Base-by-base conservation (phyloP, 129 eudicot genomes). In the Sambucus nigra region DNA sequence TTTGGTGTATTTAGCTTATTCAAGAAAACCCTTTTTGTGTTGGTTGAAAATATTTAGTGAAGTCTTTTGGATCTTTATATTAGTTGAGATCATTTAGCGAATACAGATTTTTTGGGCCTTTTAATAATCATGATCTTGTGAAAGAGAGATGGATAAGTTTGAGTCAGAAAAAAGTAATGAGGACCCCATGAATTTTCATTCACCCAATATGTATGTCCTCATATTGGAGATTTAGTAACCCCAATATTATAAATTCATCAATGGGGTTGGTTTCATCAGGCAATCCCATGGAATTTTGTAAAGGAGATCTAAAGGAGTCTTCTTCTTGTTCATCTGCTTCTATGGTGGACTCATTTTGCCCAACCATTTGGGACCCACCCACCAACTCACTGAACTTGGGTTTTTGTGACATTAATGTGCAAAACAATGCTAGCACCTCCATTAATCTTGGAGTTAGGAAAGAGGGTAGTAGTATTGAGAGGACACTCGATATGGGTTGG, bases 331-430 rank as follows among this genome's bases (percentile, higher is more conserved):
- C 94, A 39, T 64, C 75, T 26, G 67, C 74, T 29, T 42, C 83
- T 5, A 64, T 76, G 69, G 67, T 79, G 16, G 84, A 76, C 32
- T 73, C 88, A 20, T 76, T 65, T 44, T 44, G 72, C 66, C 65
- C 85, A 22, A 28, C 65, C 25, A 35, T 80, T 57, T 80, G 84
- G 91, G 94, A 84, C 57, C 82, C 75, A 5, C 65, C 76, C 24
- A 63, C 74, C 31, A 69, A 57, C 68, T 73, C 82, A 32, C 77
- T 53, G 33, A 69, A 55, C 60, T 58, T 83, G 55, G 84, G 78
- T 32, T 83, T 77, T 25, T 33, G 64, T 68, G 85, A 72, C 57
- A 58, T 74, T 58, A 70, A 65, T 76, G 52, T 69, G 48, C 93
- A 75, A 45, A 84, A 66, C 55, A 72, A 42, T 72, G 53, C 69